Evolutionary conservation across 805 yeast species (phyloP).

Genomic region (Candida ipomoeae): DNA sequence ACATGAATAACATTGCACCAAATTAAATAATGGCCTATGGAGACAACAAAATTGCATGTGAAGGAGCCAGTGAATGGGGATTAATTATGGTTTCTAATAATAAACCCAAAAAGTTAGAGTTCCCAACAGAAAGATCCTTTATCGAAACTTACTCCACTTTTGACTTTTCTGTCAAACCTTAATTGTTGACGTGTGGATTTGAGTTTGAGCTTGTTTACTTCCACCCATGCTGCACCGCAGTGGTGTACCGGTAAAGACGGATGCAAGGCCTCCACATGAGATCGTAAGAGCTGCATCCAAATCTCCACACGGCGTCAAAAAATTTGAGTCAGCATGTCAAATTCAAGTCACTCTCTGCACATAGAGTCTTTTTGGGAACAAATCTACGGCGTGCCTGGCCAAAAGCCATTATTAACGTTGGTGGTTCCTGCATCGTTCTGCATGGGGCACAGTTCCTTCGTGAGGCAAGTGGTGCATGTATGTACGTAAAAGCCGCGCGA

Average conservation of each 20-base stretch:
- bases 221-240: neutral
- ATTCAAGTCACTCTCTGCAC: neutral
- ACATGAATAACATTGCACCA: neutral
- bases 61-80: neutral
- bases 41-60: neutral
- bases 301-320: neutral
- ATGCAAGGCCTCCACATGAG: neutral
- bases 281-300: neutral
- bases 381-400: neutral
- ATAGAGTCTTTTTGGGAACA: neutral
- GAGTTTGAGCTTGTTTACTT: neutral
- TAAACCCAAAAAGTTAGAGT: neutral
- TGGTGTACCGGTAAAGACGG: neutral
- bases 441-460: neutral
- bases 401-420: neutral
- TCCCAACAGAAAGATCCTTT: neutral
- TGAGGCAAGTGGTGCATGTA: neutral
- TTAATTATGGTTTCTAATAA: neutral
- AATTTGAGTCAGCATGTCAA: neutral
- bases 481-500: neutral
- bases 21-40: neutral
- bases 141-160: neutral
- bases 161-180: too few relatives aligned
- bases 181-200: neutral
- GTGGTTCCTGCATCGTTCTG: neutral